A percentile compares a stretch with the other conserved stretches of the same genome.
These are phyloP conservation scores for Ogataea paraovalis DNA, from an alignment of 805 yeast species.

Conservation along the genomic window DNA sequence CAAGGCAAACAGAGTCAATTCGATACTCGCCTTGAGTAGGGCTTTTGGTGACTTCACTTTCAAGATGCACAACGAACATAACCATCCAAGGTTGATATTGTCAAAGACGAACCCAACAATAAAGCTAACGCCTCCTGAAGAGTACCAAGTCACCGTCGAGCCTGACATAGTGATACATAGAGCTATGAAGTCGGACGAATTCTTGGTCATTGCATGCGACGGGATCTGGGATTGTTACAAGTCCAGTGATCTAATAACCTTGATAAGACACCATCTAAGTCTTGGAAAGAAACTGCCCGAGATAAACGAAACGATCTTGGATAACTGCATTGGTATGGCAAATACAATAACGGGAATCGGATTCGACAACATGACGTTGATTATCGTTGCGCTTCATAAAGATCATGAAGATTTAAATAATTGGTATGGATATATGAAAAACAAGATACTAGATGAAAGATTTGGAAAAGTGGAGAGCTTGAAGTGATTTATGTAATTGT, in stretches of 20 bases:
- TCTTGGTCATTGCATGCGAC: constrained; percentile 72
- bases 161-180: constrained; percentile 68
- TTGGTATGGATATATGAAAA: constrained; percentile 57
- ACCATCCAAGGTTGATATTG: constrained; percentile 20
- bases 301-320: constrained; percentile 55
- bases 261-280: constrained; percentile 54
- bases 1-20: constrained; percentile 57
- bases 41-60: constrained; percentile 67
- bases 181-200: constrained; percentile 50
- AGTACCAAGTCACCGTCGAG: constrained; percentile 74
- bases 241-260: constrained; percentile 48
- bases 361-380: constrained; percentile 76
- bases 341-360: constrained; percentile 75
- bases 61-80: constrained; percentile 33
- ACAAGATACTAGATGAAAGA: constrained; percentile 33
- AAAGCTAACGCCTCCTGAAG: constrained; percentile 51
- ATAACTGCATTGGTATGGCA: constrained; percentile 66
- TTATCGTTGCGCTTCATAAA: constrained; percentile 61
- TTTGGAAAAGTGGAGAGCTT: constrained; percentile 24
- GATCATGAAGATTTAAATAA: constrained; percentile 35
- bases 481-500: background rate
- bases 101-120: constrained; percentile 20
- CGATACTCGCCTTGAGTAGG: constrained; percentile 52
- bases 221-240: constrained; percentile 78
- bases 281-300: constrained; percentile 56